Evolutionary conservation across 495 filamentous ascomycete species (phyloP).

Genomic region (Aspergillus hancockii): DNA sequence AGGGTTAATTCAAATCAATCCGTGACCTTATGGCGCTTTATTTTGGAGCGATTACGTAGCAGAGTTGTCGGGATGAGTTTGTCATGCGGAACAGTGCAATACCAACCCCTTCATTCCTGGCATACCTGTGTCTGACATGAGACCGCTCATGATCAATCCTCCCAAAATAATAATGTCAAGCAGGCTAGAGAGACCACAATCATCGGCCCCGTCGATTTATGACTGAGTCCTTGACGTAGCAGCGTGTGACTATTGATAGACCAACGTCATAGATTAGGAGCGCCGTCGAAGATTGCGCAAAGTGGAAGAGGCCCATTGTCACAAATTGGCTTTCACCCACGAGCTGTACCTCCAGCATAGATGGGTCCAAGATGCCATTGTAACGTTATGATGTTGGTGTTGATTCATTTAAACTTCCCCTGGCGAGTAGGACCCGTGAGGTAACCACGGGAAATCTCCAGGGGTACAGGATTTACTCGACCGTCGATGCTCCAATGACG

Average conservation of each 20-base stretch:
- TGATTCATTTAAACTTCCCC: neutral
- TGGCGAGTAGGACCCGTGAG: neutral
- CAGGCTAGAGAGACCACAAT: neutral
- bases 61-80: neutral
- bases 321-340: neutral
- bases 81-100: neutral
- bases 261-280: neutral
- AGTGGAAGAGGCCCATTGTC: neutral
- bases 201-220: too few species aligned
- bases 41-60: neutral
- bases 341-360: neutral
- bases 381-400: constrained; percentile 1
- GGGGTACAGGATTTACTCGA: neutral
- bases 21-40: neutral
- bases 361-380: neutral
- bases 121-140: neutral
- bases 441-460: neutral
- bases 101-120: neutral
- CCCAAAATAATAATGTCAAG: neutral
- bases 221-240: too few species aligned
- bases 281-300: neutral
- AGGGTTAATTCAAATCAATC: too few species aligned
- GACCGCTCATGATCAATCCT: neutral
- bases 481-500: neutral
- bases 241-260: neutral